A percentile compares a stretch with the other conserved stretches of the same genome.
These are phyloP conservation scores for Amanita exitialis DNA, from an alignment of 768 basidiomycete genomes.

Conservation along the genomic window DNA sequence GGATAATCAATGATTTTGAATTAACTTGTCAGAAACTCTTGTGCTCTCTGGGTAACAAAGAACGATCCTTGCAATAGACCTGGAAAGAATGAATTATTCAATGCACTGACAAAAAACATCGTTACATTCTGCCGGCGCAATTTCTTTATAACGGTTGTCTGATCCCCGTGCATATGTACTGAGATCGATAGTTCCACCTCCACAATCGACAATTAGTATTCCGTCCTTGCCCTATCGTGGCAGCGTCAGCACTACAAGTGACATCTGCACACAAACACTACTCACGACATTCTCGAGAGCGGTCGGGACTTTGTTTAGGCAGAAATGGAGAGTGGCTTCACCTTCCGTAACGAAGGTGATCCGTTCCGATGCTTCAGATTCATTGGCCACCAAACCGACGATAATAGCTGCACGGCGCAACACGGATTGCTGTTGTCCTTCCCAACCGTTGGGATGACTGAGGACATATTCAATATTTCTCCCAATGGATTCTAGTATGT, in stretches of 20 bases:
- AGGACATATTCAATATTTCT: slow-evolving; percentile 34
- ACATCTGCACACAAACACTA: neutral
- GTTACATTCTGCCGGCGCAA: slow-evolving; percentile 1
- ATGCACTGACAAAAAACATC: neutral
- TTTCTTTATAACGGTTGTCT: neutral
- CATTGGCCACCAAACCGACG: slow-evolving; percentile 30
- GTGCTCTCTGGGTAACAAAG: slow-evolving; percentile 3
- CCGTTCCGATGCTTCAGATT: slow-evolving; percentile 23
- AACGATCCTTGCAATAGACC: slow-evolving; percentile 4
- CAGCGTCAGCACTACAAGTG: neutral
- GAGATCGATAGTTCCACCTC: slow-evolving; percentile 6
- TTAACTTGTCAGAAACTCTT: neutral
- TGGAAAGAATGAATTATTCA: neutral
- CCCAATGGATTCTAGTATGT: slow-evolving; percentile 30
- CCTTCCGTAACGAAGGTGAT: slow-evolving; percentile 45
- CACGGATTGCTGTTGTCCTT: slow-evolving; percentile 37
- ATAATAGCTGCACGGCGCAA: slow-evolving; percentile 36
- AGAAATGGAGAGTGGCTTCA: slow-evolving; percentile 45
- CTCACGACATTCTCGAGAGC: slow-evolving; percentile 17
- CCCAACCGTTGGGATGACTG: slow-evolving; percentile 52
- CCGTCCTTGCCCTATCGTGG: neutral
- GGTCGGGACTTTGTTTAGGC: slow-evolving; percentile 28
- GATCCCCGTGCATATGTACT: neutral
- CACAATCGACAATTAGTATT: slow-evolving; percentile 1
- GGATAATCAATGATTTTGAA: neutral